Conservation (phyloP, 1,139 yeast genomes). For the Kodamaea derodonti region DNA sequence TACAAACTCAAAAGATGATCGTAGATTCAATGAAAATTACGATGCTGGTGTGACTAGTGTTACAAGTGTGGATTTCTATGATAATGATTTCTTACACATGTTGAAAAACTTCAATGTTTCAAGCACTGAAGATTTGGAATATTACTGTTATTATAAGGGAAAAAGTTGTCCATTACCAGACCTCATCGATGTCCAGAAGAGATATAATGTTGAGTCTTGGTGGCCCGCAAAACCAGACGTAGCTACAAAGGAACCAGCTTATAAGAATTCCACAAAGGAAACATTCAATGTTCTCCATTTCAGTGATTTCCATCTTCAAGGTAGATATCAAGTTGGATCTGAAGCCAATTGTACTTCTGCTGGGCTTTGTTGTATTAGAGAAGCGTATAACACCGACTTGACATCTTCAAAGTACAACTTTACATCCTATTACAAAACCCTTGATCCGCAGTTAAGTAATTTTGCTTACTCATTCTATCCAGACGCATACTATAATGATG, state of each 20-base stretch:
- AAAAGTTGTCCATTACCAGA: constrained; percentile 28
- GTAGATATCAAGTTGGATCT: constrained; percentile 52
- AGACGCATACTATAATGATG: constrained; percentile 34
- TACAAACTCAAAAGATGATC: constrained; percentile 24
- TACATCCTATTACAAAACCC: constrained; percentile 20
- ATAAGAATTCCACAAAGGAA: constrained; percentile 16
- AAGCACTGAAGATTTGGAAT: constrained; percentile 33
- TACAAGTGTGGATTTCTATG: constrained; percentile 31
- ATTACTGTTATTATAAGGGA: constrained; percentile 30
- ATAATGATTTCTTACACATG: constrained; percentile 39
- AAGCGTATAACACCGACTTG: constrained; percentile 29
- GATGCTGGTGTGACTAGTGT: constrained; percentile 23
- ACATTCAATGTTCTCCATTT: constrained; percentile 61
- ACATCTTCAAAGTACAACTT: constrained; percentile 27
- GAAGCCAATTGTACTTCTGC: constrained; percentile 61
- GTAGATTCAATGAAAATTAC: constrained; percentile 15
- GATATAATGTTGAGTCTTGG: constrained; percentile 24
- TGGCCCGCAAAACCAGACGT: constrained; percentile 30
- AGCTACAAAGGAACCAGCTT: constrained; percentile 24
- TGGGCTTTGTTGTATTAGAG: constrained; percentile 48
- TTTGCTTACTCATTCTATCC: constrained; percentile 31
- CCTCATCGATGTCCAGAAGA: constrained; percentile 24
- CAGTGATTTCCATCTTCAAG: constrained; percentile 61
- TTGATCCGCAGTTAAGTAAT: constrained; percentile 16
- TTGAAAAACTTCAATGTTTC: constrained; percentile 33